Conservation (phyloP, 768 basidiomycete genomes). For the Mycena chlorophos region DNA sequence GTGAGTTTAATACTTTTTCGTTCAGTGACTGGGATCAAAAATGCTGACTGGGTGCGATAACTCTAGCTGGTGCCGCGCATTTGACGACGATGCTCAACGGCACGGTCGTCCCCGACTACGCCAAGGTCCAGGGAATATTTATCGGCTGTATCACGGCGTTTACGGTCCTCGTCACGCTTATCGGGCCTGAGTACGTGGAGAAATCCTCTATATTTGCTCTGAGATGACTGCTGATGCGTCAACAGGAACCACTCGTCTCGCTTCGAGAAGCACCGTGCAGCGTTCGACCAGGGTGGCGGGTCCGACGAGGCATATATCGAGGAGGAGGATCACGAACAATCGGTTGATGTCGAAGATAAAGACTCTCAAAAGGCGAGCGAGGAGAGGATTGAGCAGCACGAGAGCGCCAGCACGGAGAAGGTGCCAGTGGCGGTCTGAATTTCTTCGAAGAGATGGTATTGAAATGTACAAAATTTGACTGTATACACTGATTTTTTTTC, state of each 20-base stretch:
- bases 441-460: too few species aligned
- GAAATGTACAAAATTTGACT: too few species aligned
- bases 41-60: too few species aligned
- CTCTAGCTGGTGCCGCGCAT: constrained; percentile 59
- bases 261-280: constrained; percentile 82
- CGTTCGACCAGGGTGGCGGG: constrained; percentile 74
- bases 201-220: background rate
- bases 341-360: too few species aligned
- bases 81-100: constrained; percentile 56
- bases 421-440: too few species aligned
- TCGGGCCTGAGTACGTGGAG: constrained; percentile 70
- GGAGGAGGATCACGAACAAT: constrained; percentile 14
- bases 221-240: background rate
- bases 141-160: constrained; percentile 81
- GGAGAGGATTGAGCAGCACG: too few species aligned
- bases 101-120: constrained; percentile 60
- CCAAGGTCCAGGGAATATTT: constrained; percentile 83
- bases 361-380: too few species aligned
- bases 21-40: too few species aligned
- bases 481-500: too few species aligned
- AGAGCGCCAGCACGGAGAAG: too few species aligned
- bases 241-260: constrained; percentile 71
- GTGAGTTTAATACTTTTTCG: constrained; percentile 41
- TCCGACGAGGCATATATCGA: constrained; percentile 41
- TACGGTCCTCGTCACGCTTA: constrained; percentile 69